Base-by-base conservation (phyloP, 106 monocot genomes). In the Phalaenopsis aphrodite region DNA sequence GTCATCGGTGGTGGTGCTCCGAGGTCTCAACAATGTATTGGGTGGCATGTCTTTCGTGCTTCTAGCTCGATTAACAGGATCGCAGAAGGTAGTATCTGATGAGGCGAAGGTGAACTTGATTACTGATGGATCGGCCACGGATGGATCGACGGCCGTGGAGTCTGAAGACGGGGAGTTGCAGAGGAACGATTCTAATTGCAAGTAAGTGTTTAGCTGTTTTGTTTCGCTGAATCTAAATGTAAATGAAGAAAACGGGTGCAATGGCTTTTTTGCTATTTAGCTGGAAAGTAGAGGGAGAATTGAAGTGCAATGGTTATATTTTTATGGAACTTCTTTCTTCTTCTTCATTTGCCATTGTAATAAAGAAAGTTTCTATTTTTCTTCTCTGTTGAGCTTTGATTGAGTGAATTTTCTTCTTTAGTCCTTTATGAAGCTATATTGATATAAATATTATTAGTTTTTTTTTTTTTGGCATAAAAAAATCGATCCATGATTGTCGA, bases 21-120 rank as follows among this genome's bases (percentile, higher is more conserved):
- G 92, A 49, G 88, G 92, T 79, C 30, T 86, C 78, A 92, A 92
- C 83, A 92, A 92, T 76, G 86, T 89, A 19, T 57, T 92, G 5
- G 92, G 92, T 15, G 92, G 92, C 75, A 73, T 88, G 49, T 86
- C 89, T 2, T 92, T 92, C 43, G 92, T 89, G 3, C 18, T 81
- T 48, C 72, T 89, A 1, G 92, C 92, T 0, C 86, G 92, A 85
- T 7, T 92, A 76, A 92, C 92, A 5, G 92, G 92, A 11, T 84
- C 92, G 45, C 92, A 92, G 82, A 92, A 92, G 83, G 24, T 23
- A 5, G 80, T 19, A 6, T 30, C 24, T 3, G 37, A 67, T 45
- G 85, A 82, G 42, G 42, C 49, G 72, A 84, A 81, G 78, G 81
- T 58, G 81, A 78, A 61, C 52, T 78, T 87, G 83, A n/a, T 84